Evolutionary conservation across 768 basidiomycete species (phyloP), one percentile per base, ranked within the genome.

Genomic region (Sporobolomyces pararoseus): DNA sequence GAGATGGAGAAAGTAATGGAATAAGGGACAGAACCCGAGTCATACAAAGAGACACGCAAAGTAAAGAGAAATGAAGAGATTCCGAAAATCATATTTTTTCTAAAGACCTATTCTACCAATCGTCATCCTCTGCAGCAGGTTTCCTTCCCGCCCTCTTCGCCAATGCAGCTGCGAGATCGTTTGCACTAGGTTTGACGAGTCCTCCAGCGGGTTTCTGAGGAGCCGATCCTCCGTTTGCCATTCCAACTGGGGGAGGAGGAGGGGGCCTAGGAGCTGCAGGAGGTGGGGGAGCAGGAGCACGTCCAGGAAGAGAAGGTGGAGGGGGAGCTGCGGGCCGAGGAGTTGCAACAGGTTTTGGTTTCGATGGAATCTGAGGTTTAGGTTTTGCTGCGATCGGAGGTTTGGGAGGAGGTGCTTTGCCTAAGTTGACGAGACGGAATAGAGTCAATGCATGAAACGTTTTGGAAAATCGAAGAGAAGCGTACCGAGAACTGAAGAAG

Each of bases 341-440:
- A 16, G 46, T 16, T 17, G 44, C 10, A 3, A 21, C 83, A 2
- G 87, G 87, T 64, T 78, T 78, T 4, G 78, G 88, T 79, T 89
- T 90, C 13, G 82, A 79, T 2, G 84, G 84, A 21, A 86, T 77
- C 14, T 85, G 83, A 2, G 87, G 87, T 63, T 78, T 78, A 3
- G 78, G 88, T 79, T 89, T 90, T 13, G 82, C 79, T 2, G 84
- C 85, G 17, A 86, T 78, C 4, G 87, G 84, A 3, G 88, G 88
- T 7, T 86, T 79, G 10, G 79, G 84, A 7, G 84, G 44, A 13
- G 83, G 72, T 83, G 86, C 21, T 76, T 75, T 52, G 79, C 85
- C 16, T 84, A 71, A 12, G 21, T 10, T 7, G 46, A 47, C 6
- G 21, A 14, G 46, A 77, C 72, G 85, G 86, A 0, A 82, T 10